A percentile compares a stretch with the other conserved stretches of the same genome.
These are phyloP conservation scores for Meredithiella fracta DNA, from an alignment of 2,329 filamentous ascomycete genomes.

Conservation along the genomic window DNA sequence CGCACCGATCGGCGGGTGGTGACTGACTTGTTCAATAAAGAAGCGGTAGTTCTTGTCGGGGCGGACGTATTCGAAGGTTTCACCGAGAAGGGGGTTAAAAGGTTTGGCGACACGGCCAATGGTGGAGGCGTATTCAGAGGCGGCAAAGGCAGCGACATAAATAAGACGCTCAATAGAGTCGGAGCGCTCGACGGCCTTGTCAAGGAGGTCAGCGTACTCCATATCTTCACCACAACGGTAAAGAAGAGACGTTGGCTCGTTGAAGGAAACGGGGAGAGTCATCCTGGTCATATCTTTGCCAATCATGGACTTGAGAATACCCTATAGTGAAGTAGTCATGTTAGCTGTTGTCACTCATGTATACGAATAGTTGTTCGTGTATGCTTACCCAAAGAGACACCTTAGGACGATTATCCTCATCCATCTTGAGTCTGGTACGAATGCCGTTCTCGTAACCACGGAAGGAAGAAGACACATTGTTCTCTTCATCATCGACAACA, in stretches of 20 bases:
- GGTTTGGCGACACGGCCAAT: slow-evolving; percentile 95
- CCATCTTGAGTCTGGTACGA: slow-evolving; percentile 65
- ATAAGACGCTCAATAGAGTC: slow-evolving; percentile 86
- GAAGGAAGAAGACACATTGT: slow-evolving; percentile 63
- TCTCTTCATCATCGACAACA: slow-evolving; percentile 21
- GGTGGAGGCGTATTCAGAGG: slow-evolving; percentile 91
- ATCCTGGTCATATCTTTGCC: slow-evolving; percentile 99
- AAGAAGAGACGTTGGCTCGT: slow-evolving; percentile 88
- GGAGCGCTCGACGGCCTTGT: slow-evolving; percentile 66
- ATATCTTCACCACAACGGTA: slow-evolving; percentile 95
- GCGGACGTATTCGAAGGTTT: slow-evolving; percentile 90
- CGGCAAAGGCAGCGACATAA: slow-evolving; percentile 89
- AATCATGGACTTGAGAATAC: slow-evolving; percentile 97
- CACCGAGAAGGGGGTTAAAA: slow-evolving; percentile 89
- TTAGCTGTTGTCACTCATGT: not conserved
- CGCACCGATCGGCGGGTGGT: slow-evolving; percentile 88
- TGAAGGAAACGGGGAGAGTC: slow-evolving; percentile 95
- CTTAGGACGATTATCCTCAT: slow-evolving; percentile 82
- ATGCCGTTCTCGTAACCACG: slow-evolving; percentile 83
- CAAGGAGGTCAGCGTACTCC: slow-evolving; percentile 89
- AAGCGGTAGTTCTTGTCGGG: slow-evolving; percentile 97
- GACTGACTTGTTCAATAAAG: slow-evolving; percentile 95
- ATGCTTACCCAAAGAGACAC: slow-evolving; percentile 80
- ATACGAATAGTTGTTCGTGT: not conserved
- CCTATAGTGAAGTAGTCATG: slow-evolving; percentile 32